Percentiles rank a stretch among this genome's conserved stretches.
These are phyloP conservation scores for Lenzites betulinus DNA, from an alignment of 768 basidiomycete genomes.

Conservation along the genomic window DNA sequence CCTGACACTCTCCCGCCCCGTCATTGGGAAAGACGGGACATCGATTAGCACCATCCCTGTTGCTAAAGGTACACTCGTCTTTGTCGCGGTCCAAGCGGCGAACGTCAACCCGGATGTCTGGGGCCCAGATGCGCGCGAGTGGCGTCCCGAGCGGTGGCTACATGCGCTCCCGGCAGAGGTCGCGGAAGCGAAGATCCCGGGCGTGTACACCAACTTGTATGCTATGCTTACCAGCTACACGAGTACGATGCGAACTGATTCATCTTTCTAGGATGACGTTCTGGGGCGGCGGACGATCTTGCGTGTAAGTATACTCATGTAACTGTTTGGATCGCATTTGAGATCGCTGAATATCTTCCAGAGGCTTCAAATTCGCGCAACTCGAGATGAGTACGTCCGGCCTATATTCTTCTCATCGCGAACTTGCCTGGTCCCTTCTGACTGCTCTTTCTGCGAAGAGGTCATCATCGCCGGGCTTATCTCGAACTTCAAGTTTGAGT, in stretches of 20 bases:
- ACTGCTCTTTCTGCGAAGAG: background rate
- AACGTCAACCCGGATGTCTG: slow-evolving; percentile 26
- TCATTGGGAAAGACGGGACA: slow-evolving; percentile 14
- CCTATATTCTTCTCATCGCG: too few species aligned
- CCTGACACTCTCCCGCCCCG: slow-evolving; percentile 15
- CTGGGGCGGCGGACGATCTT: slow-evolving; percentile 10
- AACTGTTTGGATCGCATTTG: too few species aligned
- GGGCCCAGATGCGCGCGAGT: slow-evolving; percentile 27
- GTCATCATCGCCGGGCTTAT: slow-evolving; percentile 14
- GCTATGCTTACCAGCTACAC: background rate
- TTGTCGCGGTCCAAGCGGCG: slow-evolving; percentile 21
- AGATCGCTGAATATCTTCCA: slow-evolving; percentile 6
- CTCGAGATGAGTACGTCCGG: slow-evolving; percentile 44
- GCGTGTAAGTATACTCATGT: slow-evolving; percentile 7
- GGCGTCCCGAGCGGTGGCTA: slow-evolving; percentile 27
- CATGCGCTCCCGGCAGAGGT: slow-evolving; percentile 12
- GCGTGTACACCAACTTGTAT: slow-evolving; percentile 16
- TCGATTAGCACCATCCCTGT: slow-evolving; percentile 10
- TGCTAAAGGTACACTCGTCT: slow-evolving; percentile 18
- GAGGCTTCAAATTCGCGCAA: slow-evolving; percentile 48
- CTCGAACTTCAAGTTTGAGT: slow-evolving; percentile 15
- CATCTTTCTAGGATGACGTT: slow-evolving; percentile 14
- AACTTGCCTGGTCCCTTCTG: too few species aligned
- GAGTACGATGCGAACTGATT: background rate
- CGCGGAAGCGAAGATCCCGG: slow-evolving; percentile 8